Evolutionary conservation across 2,329 filamentous ascomycete species (phyloP).

Genomic region (Passalora sequoiae): DNA sequence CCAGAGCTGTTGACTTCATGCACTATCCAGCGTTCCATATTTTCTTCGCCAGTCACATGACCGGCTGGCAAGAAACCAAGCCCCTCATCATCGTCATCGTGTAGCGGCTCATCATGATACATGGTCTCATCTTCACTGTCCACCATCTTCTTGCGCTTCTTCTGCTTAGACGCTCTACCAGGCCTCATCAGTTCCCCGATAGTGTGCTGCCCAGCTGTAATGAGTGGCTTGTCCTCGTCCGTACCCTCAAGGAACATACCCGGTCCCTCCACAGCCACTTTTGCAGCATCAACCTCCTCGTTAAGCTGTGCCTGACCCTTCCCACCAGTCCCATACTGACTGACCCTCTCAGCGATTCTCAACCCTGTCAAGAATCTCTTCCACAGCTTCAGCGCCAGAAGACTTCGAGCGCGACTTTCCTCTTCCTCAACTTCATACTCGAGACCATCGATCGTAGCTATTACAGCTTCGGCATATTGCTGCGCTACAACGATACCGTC

Average conservation of each 20-base stretch:
- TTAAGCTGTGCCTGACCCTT: conserved; percentile 14
- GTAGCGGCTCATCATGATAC: conserved; percentile 10
- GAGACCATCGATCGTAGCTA: conserved; percentile 63
- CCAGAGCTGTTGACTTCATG: conserved; percentile 4
- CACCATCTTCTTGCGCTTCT: conserved; percentile 11
- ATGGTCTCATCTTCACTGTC: conserved; percentile 17
- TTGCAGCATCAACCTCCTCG: conserved; percentile 3
- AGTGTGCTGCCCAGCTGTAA: conserved; percentile 23
- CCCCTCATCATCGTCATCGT: conserved; percentile 28
- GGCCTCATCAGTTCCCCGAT: conserved; percentile 15
- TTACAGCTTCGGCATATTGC: conserved; percentile 67
- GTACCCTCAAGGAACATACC: conserved; percentile 17
- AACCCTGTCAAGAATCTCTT: conserved; percentile 58
- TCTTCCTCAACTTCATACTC: conserved; percentile 60
- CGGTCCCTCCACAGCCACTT: conserved; percentile 5
- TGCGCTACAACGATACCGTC: conserved; percentile 70
- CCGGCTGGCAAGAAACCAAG: conserved; percentile 25
- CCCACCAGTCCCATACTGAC: conserved; percentile 42
- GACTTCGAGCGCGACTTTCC: conserved; percentile 52
- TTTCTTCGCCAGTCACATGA: conserved; percentile 36
- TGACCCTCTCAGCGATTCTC: conserved; percentile 67
- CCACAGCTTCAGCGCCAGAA: conserved; percentile 52
- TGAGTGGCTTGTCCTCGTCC: conserved; percentile 14
- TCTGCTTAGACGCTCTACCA: conserved; percentile 4
- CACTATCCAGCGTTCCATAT: conserved; percentile 7